Percentiles rank a stretch among this genome's conserved stretches.
phyloP scores from a whole-genome alignment of 345 rosid species.

The Syzygium aqueum region DNA sequence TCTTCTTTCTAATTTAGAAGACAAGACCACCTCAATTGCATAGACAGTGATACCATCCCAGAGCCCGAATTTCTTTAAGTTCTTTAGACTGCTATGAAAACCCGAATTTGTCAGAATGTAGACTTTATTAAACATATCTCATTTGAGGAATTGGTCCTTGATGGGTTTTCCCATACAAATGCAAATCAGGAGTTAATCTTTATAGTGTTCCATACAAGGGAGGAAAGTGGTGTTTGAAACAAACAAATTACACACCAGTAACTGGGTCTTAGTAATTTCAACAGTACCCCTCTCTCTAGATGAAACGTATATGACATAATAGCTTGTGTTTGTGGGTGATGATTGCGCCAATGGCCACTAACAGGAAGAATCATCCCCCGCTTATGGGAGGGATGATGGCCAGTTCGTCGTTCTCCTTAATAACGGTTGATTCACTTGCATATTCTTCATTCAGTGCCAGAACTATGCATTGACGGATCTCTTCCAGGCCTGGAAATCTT shows the following conservation, averaged over 20 bases:
- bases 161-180: neutral
- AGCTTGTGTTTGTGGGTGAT: neutral
- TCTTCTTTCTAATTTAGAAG: neutral
- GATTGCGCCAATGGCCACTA: neutral
- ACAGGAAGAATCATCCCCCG: conserved; percentile 46
- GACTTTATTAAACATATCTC: neutral
- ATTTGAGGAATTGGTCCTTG: neutral
- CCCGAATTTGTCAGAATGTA: neutral
- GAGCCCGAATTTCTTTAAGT: neutral
- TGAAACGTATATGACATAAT: neutral
- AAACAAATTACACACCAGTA: neutral
- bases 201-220: neutral
- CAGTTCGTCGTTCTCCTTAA: conserved; percentile 73
- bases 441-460: conserved; percentile 48
- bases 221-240: neutral
- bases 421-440: conserved; percentile 38
- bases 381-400: conserved; percentile 98
- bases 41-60: neutral
- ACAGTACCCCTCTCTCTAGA: neutral
- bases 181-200: neutral
- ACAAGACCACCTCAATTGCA: neutral
- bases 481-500: conserved; percentile 57
- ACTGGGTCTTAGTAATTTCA: neutral
- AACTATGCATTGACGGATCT: conserved; percentile 59
- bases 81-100: neutral